A percentile compares a stretch with the other conserved stretches of the same genome.
Evolutionary conservation across 306 rosid genomes (phyloP).

Genomic region (Vachellia collinsii): DNA sequence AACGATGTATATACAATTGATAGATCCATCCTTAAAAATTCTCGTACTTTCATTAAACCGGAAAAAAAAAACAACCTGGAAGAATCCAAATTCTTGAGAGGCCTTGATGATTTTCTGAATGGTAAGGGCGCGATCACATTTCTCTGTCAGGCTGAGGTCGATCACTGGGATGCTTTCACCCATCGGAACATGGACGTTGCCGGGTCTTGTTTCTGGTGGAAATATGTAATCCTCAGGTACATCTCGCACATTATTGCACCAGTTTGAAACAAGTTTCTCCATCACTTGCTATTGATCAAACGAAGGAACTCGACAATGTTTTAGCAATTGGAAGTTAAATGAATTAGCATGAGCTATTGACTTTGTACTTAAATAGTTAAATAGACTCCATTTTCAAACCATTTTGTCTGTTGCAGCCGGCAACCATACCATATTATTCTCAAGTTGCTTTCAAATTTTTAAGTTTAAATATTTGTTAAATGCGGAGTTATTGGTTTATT

Average conservation of each 20-base stretch:
- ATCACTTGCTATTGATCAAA: background rate
- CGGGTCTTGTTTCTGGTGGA: slow-evolving; percentile 48
- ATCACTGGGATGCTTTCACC: slow-evolving; percentile 29
- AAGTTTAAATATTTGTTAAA: too few relatives aligned
- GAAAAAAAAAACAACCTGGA: slow-evolving; percentile 14
- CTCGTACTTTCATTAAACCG: background rate
- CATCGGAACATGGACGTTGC: slow-evolving; percentile 20
- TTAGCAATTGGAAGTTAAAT: background rate
- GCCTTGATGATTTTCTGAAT: slow-evolving; percentile 40
- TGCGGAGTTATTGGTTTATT: too few relatives aligned
- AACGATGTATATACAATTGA: too few relatives aligned
- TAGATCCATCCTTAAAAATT: background rate
- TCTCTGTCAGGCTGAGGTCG: slow-evolving; percentile 28
- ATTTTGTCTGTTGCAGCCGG: background rate
- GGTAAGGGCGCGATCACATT: slow-evolving; percentile 5
- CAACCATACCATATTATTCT: background rate
- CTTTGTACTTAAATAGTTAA: background rate
- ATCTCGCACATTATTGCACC: slow-evolving; percentile 2
- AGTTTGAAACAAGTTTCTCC: slow-evolving; percentile 39
- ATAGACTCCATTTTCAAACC: too few relatives aligned
- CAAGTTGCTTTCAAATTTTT: background rate
- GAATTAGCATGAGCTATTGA: background rate
- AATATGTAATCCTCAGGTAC: slow-evolving; percentile 38
- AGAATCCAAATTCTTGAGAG: slow-evolving; percentile 43
- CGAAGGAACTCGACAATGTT: background rate